These are phyloP conservation scores for Hemisphaericaspora xylanilytica DNA, from an alignment of 1,139 yeast genomes.

Conservation along the genomic window DNA sequence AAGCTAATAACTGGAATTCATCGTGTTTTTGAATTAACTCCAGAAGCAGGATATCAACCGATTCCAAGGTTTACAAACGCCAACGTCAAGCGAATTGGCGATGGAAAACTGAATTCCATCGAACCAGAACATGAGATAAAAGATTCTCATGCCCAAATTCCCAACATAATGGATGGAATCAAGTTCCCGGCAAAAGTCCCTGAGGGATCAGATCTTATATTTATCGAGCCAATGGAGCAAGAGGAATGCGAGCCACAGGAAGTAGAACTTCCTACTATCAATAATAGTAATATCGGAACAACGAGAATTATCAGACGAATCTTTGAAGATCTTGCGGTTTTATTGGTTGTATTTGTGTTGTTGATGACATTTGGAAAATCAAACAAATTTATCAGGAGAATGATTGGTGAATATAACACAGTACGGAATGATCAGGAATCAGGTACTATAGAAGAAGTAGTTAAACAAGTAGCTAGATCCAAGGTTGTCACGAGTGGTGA, in stretches of 20 bases:
- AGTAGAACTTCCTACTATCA: not conserved
- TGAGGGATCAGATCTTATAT: conserved; percentile 16
- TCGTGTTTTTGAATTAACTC: conserved; percentile 31
- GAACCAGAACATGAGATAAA: not conserved
- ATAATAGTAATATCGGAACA: not conserved
- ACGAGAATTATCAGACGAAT: conserved; percentile 26
- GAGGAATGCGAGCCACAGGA: not conserved
- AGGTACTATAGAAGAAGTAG: conserved; percentile 4
- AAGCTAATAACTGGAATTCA: conserved; percentile 54
- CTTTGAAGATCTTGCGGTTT: conserved; percentile 49
- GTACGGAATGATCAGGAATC: conserved; percentile 9
- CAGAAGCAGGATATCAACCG: conserved; percentile 40
- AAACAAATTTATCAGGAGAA: conserved; percentile 21
- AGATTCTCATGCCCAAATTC: conserved; percentile 11
- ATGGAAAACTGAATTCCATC: conserved; percentile 15
- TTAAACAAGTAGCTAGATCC: too few relatives aligned
- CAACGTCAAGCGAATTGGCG: conserved; percentile 26
- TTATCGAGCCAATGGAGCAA: conserved; percentile 13
- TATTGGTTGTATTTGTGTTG: conserved; percentile 29
- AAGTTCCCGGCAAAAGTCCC: conserved; percentile 25
- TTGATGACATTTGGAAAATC: conserved; percentile 39
- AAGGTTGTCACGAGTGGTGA: too few relatives aligned
- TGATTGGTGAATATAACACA: conserved; percentile 16
- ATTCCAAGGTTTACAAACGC: conserved; percentile 26
- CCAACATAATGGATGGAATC: conserved; percentile 39